phyloP scores from a whole-genome alignment of 1,284 basidiomycete species.

The Rhodotorula sp. region DNA sequence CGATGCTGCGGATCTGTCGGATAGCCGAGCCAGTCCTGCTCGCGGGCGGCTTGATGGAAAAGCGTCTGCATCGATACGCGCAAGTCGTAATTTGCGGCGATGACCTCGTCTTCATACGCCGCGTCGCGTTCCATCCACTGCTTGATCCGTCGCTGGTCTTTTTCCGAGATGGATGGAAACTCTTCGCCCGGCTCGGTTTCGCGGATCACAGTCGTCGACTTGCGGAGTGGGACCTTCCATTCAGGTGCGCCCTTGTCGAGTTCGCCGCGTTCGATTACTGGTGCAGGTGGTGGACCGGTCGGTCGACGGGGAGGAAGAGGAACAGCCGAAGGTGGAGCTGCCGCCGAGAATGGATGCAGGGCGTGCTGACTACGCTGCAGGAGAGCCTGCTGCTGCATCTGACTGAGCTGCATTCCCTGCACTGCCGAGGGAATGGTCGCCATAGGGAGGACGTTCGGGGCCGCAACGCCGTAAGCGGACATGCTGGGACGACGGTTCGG shows the following conservation, averaged over 20 bases:
- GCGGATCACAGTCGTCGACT: slow-evolving; percentile 14
- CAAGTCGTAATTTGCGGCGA: slow-evolving; percentile 46
- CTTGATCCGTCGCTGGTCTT: slow-evolving; percentile 49
- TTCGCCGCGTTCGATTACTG: neutral
- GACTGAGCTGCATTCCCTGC: neutral
- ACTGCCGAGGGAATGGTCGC: neutral
- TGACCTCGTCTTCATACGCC: slow-evolving; percentile 52
- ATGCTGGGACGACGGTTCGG: neutral
- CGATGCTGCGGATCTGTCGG: slow-evolving; percentile 8
- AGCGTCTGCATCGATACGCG: slow-evolving; percentile 38
- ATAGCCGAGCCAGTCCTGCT: slow-evolving; percentile 43
- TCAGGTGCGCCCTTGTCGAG: slow-evolving; percentile 28
- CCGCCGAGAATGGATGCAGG: neutral
- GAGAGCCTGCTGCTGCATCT: slow-evolving; percentile 7
- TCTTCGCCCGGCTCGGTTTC: slow-evolving; percentile 29
- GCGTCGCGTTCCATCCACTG: slow-evolving; percentile 58
- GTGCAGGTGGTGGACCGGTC: neutral
- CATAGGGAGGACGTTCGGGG: neutral
- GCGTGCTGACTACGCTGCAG: slow-evolving; percentile 9
- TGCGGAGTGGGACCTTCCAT: slow-evolving; percentile 25
- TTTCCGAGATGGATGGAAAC: slow-evolving; percentile 22
- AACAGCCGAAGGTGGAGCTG: neutral
- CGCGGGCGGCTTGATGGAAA: slow-evolving; percentile 23
- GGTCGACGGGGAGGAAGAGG: neutral
- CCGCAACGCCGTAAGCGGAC: neutral